phyloP scores from a whole-genome alignment of 345 rosid species.

The Eucalyptus melliodora region DNA sequence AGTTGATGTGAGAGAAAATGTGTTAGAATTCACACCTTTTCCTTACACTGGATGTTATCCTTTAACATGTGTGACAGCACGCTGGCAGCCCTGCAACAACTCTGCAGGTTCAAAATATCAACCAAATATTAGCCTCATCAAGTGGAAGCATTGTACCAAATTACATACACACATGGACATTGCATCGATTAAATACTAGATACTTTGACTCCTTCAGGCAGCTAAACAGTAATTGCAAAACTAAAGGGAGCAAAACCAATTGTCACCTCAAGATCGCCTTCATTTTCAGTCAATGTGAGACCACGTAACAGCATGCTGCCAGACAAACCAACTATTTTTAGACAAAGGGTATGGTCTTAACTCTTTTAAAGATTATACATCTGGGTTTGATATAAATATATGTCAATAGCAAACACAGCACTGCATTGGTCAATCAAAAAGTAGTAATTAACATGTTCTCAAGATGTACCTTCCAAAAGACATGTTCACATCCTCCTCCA shows the following conservation, averaged over 20 bases:
- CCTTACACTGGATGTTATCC: constrained; percentile 77
- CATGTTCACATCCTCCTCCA: constrained; percentile 86
- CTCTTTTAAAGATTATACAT: not conserved
- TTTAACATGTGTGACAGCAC: constrained; percentile 77
- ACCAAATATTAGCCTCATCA: not conserved
- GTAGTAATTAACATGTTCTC: not conserved
- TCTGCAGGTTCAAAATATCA: constrained; percentile 34
- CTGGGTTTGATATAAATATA: not conserved
- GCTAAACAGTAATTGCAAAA: not conserved
- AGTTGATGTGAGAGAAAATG: not conserved
- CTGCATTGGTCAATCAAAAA: not conserved
- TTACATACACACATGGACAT: not conserved
- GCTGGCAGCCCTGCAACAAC: constrained; percentile 94
- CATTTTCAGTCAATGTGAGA: constrained; percentile 75
- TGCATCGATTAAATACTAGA: not conserved
- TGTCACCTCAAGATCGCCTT: constrained; percentile 90
- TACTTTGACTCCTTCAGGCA: not conserved
- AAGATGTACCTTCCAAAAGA: constrained; percentile 88
- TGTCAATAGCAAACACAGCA: not conserved
- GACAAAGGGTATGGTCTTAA: not conserved
- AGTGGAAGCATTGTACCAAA: not conserved
- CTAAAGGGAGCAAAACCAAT: not conserved
- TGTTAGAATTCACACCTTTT: constrained; percentile 45
- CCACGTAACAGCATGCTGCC: constrained; percentile 86
- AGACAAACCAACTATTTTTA: not conserved